Conservation (phyloP, 2,329 filamentous ascomycete genomes). For the Aureobasidium leucospermi region DNA sequence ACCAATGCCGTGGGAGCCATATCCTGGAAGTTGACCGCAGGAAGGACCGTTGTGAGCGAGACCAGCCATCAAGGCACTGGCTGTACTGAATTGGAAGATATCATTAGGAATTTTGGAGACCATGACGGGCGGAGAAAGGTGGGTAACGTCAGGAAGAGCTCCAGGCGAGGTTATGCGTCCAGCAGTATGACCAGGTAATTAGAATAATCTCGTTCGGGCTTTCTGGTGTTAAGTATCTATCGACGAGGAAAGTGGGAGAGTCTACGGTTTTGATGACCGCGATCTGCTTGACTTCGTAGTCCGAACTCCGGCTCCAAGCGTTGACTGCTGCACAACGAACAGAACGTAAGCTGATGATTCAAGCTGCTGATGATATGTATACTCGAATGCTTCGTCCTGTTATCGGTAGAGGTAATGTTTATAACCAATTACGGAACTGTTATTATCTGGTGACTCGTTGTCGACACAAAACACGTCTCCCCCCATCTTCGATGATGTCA, state of each 20-base stretch:
- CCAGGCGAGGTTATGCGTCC: too few relatives aligned
- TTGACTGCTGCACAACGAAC: neutral
- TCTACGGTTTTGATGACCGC: neutral
- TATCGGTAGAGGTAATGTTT: too few relatives aligned
- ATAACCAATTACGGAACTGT: neutral
- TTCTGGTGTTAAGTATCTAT: neutral
- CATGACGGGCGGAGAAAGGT: slow-evolving; percentile 22
- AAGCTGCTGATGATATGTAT: too few relatives aligned
- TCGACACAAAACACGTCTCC: neutral
- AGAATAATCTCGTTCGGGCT: neutral
- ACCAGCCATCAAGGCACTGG: slow-evolving; percentile 30
- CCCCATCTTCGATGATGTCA: neutral
- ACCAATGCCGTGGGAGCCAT: slow-evolving; percentile 37
- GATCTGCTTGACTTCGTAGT: slow-evolving; percentile 1
- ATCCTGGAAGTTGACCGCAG: slow-evolving; percentile 31
- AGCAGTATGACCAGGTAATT: too few relatives aligned
- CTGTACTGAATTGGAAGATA: slow-evolving; percentile 38
- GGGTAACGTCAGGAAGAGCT: neutral
- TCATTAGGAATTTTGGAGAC: slow-evolving; percentile 37
- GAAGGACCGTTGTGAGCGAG: slow-evolving; percentile 30
- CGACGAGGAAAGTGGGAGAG: neutral
- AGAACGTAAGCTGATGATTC: neutral
- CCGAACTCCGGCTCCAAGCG: slow-evolving; percentile 11
- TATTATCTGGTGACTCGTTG: too few relatives aligned
- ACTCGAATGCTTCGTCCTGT: too few relatives aligned